Conservation (phyloP, 1,284 basidiomycete species). For the Meira nashicola region DNA sequence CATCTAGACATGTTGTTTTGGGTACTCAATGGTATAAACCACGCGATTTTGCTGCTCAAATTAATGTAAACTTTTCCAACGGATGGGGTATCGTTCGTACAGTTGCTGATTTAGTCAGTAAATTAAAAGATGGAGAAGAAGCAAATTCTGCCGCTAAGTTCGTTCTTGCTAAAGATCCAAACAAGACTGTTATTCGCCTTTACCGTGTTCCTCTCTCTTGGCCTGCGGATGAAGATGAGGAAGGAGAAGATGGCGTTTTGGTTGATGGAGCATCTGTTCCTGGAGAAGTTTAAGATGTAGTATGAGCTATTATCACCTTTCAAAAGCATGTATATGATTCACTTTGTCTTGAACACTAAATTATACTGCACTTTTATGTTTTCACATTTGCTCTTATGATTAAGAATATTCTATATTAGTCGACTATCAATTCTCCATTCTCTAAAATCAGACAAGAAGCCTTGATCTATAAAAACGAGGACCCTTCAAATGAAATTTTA, state of each 20-base stretch:
- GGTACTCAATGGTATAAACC: conserved; percentile 93
- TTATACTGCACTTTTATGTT: too few species aligned
- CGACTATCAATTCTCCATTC: too few species aligned
- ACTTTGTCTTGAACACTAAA: too few species aligned
- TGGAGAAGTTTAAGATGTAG: too few species aligned
- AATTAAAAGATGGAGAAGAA: conserved; percentile 27
- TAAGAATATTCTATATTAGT: too few species aligned
- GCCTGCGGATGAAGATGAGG: conserved; percentile 60
- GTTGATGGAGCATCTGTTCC: too few species aligned
- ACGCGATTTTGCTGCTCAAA: conserved; percentile 85
- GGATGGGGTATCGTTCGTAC: conserved; percentile 90
- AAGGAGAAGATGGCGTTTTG: conserved; percentile 55
- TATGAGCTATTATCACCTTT: too few species aligned
- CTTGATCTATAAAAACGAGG: too few species aligned
- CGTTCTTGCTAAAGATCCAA: conserved; percentile 52
- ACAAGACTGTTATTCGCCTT: conserved; percentile 74
- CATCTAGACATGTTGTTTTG: conserved; percentile 89
- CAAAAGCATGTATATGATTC: too few species aligned
- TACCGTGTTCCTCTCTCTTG: conserved; percentile 84
- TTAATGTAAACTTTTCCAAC: conserved; percentile 90
- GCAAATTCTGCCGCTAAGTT: conserved; percentile 24
- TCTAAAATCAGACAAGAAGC: too few species aligned
- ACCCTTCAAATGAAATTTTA: too few species aligned
- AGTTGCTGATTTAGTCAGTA: conserved; percentile 45
- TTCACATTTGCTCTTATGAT: too few species aligned